Evolutionary conservation across 768 basidiomycete genomes (phyloP), one percentile per base, ranked within the genome.

Genomic region (Basidioascus undulatus): DNA sequence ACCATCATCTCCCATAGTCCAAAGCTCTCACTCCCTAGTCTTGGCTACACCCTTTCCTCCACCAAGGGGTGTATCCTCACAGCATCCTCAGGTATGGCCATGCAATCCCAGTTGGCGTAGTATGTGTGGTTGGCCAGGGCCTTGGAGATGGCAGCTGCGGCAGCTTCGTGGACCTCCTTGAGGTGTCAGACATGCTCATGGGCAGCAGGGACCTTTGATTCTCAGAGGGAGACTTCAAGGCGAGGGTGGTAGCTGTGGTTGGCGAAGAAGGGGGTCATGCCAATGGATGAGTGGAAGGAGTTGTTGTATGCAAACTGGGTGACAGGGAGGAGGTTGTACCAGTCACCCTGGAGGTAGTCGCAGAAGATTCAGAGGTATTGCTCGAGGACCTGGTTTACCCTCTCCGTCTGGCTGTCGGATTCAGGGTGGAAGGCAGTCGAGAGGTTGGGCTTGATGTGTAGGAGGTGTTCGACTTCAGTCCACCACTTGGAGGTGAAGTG

Each of bases 371-470:
- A 49, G 0, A 67, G 57, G 43, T 61, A 63, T 11, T 56, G 54
- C 42, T 67, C 62, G 0, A 66, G 21, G 5, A 57, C 49, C 41
- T 63, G 62, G 42, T 67, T 65, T 9, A 58, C 46, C 1, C 54
- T 42, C 40, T 68, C 63, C 0, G 61, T 62, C 32, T 63, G 60
- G 0, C 65, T 61, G 40, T 65, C 58, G 2, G 58, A 59, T 37
- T 63, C 57, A 0, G 65, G 66, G 40, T 65, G 65, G 37, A 59
- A 66, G 1, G 63, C 64, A 0, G 65, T 66, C 6, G 56, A 58
- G 0, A 59, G 45, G 26, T 55, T 57, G 2, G 39, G 37, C 12
- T 59, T 37, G 32, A 66, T 62, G 4, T 26, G 9, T 1, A 43
- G 35, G 0, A 34, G 20, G 2, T 23, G 2, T 0, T 5, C 16